Conservation (phyloP, 2,329 filamentous ascomycete genomes). For the Fulvia fulva region DNA sequence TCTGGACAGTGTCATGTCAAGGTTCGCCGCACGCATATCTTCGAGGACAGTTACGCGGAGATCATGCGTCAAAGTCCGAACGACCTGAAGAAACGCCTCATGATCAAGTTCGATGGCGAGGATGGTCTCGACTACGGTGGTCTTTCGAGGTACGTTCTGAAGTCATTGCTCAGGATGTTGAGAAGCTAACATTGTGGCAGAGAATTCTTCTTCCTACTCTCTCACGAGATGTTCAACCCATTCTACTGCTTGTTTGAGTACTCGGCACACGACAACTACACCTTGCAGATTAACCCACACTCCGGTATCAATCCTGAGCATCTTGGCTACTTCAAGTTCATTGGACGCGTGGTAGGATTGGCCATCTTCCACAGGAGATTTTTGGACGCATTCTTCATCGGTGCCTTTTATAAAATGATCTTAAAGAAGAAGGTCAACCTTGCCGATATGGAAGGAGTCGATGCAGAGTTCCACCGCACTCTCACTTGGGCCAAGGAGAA, state of each 20-base stretch:
- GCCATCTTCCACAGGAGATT: constrained; percentile 98
- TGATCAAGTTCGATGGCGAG: constrained; percentile 99
- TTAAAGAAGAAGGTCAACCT: constrained; percentile 86
- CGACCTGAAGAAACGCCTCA: constrained; percentile 94
- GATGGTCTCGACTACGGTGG: constrained; percentile 97
- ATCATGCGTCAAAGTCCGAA: constrained; percentile 95
- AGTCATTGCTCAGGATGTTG: neutral
- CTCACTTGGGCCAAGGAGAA: constrained; percentile 98
- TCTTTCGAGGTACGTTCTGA: constrained; percentile 64
- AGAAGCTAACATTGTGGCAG: constrained; percentile 43
- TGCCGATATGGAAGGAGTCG: constrained; percentile 97
- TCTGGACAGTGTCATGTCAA: constrained; percentile 98
- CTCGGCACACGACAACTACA: constrained; percentile 99
- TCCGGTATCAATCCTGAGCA: constrained; percentile 99
- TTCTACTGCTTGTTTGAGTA: constrained; percentile 99
- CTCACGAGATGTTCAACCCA: constrained; percentile 99
- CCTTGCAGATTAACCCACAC: constrained; percentile 98
- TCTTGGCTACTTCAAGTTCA: constrained; percentile 99
- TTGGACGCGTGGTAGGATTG: constrained; percentile 90
- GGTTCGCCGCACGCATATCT: constrained; percentile 92
- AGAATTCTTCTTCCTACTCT: constrained; percentile 99
- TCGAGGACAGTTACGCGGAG: constrained; percentile 97
- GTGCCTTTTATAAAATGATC: constrained; percentile 99
- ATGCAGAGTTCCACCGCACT: constrained; percentile 95
- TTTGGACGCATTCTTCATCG: constrained; percentile 98